Evolutionary conservation across 1,284 basidiomycete species (phyloP).

Genomic region (Inonotus obliquus): DNA sequence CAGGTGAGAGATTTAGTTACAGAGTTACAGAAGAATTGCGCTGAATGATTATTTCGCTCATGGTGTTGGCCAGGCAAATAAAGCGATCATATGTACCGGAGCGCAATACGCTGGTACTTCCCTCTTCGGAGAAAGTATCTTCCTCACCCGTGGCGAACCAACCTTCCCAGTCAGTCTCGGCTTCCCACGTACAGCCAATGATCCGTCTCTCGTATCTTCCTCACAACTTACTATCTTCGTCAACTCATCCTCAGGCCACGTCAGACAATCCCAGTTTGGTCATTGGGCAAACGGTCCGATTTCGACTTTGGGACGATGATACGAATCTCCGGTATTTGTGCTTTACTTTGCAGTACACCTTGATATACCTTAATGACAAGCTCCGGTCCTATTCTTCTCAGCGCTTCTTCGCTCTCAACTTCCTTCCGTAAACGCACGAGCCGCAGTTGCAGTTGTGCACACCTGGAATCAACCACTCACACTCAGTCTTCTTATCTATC

Average conservation of each 20-base stretch:
- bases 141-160: neutral
- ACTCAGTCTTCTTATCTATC: neutral
- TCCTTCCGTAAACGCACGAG: neutral
- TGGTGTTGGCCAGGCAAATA: too few species aligned
- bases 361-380: neutral
- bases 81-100: too few species aligned
- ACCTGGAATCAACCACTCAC: neutral
- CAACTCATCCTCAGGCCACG: neutral
- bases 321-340: neutral
- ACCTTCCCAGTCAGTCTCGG: neutral
- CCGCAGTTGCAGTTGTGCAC: neutral
- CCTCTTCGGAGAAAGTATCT: neutral
- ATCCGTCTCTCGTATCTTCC: neutral
- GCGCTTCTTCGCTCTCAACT: neutral
- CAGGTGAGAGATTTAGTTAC: neutral
- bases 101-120: too few species aligned
- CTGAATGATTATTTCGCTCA: too few species aligned
- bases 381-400: neutral
- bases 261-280: neutral
- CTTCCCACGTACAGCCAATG: neutral
- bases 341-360: neutral
- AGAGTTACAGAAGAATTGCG: too few species aligned
- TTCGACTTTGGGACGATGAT: neutral
- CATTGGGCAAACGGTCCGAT: neutral
- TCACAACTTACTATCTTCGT: neutral